Evolutionary conservation across 192 early-diverging fungal species (phyloP).

Genomic region (Podochytrium sp.): DNA sequence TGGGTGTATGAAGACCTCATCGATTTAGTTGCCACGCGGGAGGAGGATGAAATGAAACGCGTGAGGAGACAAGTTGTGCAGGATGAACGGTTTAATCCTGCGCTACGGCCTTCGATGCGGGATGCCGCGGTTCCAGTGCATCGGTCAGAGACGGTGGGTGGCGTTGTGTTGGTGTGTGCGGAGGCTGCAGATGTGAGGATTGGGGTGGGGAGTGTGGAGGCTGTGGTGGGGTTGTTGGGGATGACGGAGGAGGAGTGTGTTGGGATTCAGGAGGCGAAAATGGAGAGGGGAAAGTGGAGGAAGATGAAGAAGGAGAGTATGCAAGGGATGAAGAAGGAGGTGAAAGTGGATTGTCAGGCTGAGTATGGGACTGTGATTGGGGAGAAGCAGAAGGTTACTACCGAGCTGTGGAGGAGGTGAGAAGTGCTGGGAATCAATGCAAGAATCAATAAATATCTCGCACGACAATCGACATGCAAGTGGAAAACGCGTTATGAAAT

Average conservation of each 20-base stretch:
- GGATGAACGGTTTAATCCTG: neutral
- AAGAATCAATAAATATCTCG: no score
- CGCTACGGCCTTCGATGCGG: neutral
- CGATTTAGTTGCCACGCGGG: neutral
- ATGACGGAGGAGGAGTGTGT: slow-evolving; percentile 20
- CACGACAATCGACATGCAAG: no score
- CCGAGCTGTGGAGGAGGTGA: slow-evolving; percentile 9
- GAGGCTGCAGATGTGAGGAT: neutral
- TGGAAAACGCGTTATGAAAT: no score
- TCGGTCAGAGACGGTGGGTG: no score
- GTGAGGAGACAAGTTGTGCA: neutral
- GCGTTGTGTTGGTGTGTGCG: neutral
- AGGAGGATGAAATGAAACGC: neutral
- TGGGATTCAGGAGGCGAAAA: neutral
- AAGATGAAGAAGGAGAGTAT: neutral
- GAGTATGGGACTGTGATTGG: slow-evolving; percentile 18
- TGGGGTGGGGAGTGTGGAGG: neutral
- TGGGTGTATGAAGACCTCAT: slow-evolving; percentile 29
- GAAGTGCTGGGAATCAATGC: no score
- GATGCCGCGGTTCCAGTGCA: neutral
- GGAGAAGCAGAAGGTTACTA: neutral
- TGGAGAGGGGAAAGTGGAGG: slow-evolving; percentile 10
- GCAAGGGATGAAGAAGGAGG: neutral
- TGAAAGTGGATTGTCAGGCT: slow-evolving; percentile 11
- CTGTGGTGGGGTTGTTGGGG: neutral